Evolutionary conservation across 805 yeast species (phyloP).

Genomic region (Starmerella geochares): DNA sequence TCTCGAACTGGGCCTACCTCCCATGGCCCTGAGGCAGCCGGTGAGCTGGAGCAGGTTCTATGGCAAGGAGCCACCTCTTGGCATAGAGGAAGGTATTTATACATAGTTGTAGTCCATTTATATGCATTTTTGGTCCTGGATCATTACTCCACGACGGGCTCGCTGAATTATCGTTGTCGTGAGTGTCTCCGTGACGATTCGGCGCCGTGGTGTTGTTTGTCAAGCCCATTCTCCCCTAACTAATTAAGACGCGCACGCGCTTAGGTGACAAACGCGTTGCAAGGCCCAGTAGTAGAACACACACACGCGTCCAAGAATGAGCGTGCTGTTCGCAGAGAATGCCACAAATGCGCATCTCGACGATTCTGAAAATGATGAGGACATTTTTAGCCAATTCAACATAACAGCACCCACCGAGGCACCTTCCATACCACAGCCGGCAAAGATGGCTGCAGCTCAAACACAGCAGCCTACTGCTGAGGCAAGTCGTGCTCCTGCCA

Average conservation of each 20-base stretch:
- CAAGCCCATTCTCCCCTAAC: no score
- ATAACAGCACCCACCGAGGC: background rate
- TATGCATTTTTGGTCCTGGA: no score
- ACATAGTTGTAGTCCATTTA: slow-evolving; percentile 33
- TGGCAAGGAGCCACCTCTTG: slow-evolving; percentile 59
- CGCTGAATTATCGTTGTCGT: no score
- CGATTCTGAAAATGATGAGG: background rate
- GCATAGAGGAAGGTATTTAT: slow-evolving; percentile 69
- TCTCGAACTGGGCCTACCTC: slow-evolving; percentile 27
- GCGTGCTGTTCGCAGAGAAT: background rate
- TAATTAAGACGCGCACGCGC: background rate
- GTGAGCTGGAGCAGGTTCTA: slow-evolving; percentile 77
- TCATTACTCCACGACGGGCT: no score
- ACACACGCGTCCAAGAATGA: background rate
- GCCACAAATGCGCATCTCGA: background rate
- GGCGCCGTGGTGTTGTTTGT: no score
- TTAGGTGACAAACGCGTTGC: background rate
- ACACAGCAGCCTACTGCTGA: background rate
- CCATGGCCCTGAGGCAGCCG: slow-evolving; percentile 37
- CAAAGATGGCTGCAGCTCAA: no score
- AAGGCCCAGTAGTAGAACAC: background rate
- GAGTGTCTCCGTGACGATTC: no score
- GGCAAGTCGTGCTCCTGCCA: background rate
- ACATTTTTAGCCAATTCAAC: background rate
- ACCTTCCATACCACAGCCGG: no score